Percentiles rank a stretch among this genome's conserved stretches.
Conservation (phyloP, 768 basidiomycete genomes). For the Pleurotus djamor region DNA sequence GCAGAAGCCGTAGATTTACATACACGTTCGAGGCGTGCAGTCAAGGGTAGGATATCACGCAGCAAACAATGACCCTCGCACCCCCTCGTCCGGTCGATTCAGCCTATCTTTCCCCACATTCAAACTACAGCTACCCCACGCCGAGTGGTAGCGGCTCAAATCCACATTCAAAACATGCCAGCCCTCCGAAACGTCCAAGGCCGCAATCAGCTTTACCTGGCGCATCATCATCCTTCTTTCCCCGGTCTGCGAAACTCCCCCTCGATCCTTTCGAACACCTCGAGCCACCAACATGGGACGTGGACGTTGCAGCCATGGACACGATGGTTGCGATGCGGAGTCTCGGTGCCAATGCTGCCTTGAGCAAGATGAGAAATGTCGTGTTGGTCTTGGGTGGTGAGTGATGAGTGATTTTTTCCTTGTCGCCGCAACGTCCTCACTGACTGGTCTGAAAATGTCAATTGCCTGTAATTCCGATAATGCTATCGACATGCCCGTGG, state of each 20-base stretch:
- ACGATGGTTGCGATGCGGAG: not conserved
- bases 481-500: too few species aligned
- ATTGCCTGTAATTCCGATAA: too few species aligned
- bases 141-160: not conserved
- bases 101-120: not conserved
- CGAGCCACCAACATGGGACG: slow-evolving; percentile 3
- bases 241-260: not conserved
- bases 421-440: not conserved
- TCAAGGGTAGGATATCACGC: too few species aligned
- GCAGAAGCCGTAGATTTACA: too few species aligned
- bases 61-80: not conserved
- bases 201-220: not conserved
- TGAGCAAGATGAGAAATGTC: not conserved
- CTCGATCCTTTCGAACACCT: slow-evolving; percentile 1
- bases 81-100: not conserved
- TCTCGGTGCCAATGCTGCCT: not conserved
- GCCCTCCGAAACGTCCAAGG: not conserved
- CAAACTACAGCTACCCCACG: not conserved
- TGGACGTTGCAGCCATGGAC: not conserved
- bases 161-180: not conserved
- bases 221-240: not conserved
- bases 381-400: not conserved
- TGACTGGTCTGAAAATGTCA: too few species aligned
- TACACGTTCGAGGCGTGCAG: too few species aligned
- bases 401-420: not conserved